phyloP scores from a whole-genome alignment of 1,284 basidiomycete genomes.

The Irpex sp. region DNA sequence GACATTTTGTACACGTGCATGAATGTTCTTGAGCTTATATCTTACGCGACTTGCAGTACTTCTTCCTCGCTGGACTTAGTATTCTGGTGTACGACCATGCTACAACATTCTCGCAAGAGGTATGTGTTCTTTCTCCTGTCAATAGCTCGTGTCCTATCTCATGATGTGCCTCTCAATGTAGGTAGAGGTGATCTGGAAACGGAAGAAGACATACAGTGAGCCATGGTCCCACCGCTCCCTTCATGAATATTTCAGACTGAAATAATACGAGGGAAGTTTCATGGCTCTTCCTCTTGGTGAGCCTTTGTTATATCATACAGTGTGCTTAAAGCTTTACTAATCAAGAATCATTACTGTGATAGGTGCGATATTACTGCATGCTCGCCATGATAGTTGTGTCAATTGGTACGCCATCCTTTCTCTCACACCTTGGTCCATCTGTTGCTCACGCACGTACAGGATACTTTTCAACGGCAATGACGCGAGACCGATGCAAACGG shows the following conservation, averaged over 20 bases:
- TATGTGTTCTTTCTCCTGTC: not conserved
- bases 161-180: too few relatives aligned
- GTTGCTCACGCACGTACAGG: not conserved
- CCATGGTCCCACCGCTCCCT: too few relatives aligned
- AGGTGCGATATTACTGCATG: conserved; percentile 1
- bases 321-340: too few relatives aligned
- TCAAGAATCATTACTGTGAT: too few relatives aligned
- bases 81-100: not conserved
- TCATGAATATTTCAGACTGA: not conserved
- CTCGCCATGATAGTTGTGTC: conserved; percentile 3
- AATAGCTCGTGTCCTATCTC: too few relatives aligned
- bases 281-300: conserved; percentile 5
- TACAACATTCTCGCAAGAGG: not conserved
- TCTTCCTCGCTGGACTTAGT: not conserved
- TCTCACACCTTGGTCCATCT: not conserved
- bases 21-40: too few relatives aligned
- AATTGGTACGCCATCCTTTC: conserved; percentile 3
- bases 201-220: not conserved
- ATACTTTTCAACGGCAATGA: not conserved
- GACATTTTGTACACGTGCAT: too few relatives aligned
- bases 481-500: not conserved
- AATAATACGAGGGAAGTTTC: too few relatives aligned
- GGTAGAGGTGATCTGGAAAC: conserved; percentile 5
- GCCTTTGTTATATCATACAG: too few relatives aligned
- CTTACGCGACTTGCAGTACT: too few relatives aligned